Conservation (phyloP, 2,329 filamentous ascomycete genomes). For the Colletotrichum filicis region DNA sequence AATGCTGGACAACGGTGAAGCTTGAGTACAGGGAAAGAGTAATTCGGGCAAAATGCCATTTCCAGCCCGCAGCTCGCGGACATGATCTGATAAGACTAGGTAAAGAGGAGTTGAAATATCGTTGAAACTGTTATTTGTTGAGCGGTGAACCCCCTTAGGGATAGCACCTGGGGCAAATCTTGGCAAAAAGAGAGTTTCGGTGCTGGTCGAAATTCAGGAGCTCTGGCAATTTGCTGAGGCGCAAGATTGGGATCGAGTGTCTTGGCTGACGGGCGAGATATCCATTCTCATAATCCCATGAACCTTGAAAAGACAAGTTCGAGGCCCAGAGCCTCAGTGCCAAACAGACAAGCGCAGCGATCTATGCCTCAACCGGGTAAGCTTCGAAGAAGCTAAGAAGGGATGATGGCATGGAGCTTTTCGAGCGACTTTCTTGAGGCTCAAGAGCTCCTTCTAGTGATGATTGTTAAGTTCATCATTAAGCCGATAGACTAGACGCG, state of each 20-base stretch:
- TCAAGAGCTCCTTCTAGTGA: background rate
- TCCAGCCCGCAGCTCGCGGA: background rate
- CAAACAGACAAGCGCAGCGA: background rate
- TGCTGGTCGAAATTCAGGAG: background rate
- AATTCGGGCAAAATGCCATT: background rate
- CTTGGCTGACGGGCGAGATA: background rate
- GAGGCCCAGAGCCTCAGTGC: background rate
- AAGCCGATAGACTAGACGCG: background rate
- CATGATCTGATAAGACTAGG: background rate
- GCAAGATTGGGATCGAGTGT: background rate
- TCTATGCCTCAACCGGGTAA: background rate
- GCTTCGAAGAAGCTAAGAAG: background rate
- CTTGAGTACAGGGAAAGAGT: background rate
- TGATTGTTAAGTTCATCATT: background rate
- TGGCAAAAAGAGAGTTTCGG: background rate
- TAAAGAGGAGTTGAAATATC: background rate
- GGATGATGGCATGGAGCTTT: background rate
- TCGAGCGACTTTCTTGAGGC: background rate
- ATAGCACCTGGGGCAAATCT: background rate
- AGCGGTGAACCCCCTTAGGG: background rate
- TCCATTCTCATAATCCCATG: background rate
- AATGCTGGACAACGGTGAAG: background rate
- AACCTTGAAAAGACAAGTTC: background rate
- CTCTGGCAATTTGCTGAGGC: background rate
- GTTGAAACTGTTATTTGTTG: background rate